A percentile compares a stretch with the other conserved stretches of the same genome.
phyloP scores from a whole-genome alignment of 805 yeast genomes.

The Metschnikowia sp. region DNA sequence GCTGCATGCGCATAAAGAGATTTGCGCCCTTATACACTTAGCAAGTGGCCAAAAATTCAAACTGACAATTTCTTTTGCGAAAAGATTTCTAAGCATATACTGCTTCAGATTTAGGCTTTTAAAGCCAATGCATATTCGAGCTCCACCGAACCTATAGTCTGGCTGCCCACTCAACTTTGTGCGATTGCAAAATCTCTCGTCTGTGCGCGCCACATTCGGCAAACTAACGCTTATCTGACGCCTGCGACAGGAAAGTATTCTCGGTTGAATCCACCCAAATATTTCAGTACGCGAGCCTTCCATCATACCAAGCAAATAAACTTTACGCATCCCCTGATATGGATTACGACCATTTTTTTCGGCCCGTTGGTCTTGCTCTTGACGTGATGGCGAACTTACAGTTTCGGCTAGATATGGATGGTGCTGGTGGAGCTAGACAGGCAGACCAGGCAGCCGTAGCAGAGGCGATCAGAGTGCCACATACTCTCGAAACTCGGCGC shows the following conservation, averaged over 20 bases:
- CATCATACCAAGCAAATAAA: no score
- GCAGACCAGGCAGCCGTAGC: not conserved
- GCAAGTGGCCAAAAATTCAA: not conserved
- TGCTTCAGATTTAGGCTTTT: not conserved
- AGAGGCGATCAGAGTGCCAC: not conserved
- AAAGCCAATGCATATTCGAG: no score
- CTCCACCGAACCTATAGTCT: no score
- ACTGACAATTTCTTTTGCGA: not conserved
- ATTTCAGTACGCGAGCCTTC: no score
- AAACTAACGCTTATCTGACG: no score
- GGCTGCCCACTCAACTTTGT: no score
- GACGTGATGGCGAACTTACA: slow-evolving; percentile 2
- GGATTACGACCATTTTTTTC: slow-evolving; percentile 6
- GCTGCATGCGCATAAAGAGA: no score
- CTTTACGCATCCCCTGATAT: not conserved
- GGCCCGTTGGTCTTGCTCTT: slow-evolving; percentile 5
- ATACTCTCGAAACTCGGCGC: not conserved
- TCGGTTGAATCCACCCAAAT: not conserved
- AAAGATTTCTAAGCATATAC: not conserved
- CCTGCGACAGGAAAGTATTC: not conserved
- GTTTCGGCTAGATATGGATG: not conserved
- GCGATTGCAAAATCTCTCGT: no score
- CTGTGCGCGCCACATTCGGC: no score
- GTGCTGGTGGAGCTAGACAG: not conserved
- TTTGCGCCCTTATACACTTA: no score